phyloP scores from a whole-genome alignment of 2,329 filamentous ascomycete genomes.

The Calonectria fujianensis region DNA sequence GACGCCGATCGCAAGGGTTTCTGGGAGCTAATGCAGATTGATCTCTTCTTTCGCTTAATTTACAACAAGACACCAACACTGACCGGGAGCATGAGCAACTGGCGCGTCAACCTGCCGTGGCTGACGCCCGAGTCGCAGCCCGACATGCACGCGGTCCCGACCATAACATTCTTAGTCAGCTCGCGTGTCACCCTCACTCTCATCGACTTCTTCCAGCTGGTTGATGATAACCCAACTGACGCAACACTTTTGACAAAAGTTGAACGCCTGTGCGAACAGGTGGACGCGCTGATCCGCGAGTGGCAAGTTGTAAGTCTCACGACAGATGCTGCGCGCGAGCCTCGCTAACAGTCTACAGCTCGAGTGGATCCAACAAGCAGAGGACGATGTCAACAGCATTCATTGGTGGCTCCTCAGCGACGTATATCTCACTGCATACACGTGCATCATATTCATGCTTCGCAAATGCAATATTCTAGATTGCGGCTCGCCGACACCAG shows the following conservation, averaged over 20 bases:
- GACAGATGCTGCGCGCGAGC: not conserved
- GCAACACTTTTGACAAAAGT: not conserved
- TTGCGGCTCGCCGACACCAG: constrained; percentile 11
- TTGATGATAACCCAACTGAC: not conserved
- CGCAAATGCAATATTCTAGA: constrained; percentile 28
- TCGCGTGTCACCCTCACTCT: constrained; percentile 30
- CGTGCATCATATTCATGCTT: constrained; percentile 36
- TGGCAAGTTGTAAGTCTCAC: constrained; percentile 31
- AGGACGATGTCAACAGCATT: constrained; percentile 29
- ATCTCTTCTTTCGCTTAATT: constrained; percentile 32
- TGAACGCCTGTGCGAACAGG: constrained; percentile 13
- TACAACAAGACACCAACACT: constrained; percentile 26
- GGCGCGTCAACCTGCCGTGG: constrained; percentile 37
- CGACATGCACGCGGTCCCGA: constrained; percentile 32
- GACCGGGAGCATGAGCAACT: constrained; percentile 16
- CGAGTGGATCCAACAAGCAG: constrained; percentile 35
- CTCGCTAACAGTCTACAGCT: constrained; percentile 10
- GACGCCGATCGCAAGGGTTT: constrained; percentile 32
- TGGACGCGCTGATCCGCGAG: constrained; percentile 25
- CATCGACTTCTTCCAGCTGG: constrained; percentile 24
- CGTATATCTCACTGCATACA: constrained; percentile 27
- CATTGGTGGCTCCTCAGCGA: constrained; percentile 33
- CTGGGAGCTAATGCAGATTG: constrained; percentile 37
- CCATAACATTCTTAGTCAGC: constrained; percentile 29
- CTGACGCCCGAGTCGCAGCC: constrained; percentile 33